Percentiles rank a stretch among this genome's conserved stretches.
phyloP scores from a whole-genome alignment of 1,139 yeast genomes.

The Yamadazyma epiphylla region DNA sequence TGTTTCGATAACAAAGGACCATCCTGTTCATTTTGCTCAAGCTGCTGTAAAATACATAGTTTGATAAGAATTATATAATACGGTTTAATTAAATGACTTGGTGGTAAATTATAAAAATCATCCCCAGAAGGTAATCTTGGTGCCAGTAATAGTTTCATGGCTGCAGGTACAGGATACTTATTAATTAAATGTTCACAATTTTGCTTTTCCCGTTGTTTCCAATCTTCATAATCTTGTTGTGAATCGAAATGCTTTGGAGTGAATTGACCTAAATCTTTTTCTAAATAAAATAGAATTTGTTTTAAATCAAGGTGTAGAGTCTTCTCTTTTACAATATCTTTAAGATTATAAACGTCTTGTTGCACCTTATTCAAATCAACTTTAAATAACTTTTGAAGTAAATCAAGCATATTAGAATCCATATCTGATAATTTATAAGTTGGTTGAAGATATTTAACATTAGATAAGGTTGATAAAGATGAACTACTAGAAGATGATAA shows the following conservation, averaged over 20 bases:
- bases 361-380: constrained; percentile 42
- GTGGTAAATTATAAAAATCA: constrained; percentile 42
- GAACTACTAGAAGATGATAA: constrained; percentile 2
- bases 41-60: constrained; percentile 25
- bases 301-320: constrained; percentile 44
- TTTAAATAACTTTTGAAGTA: constrained; percentile 38
- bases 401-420: constrained; percentile 33
- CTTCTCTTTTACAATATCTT: constrained; percentile 41
- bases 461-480: constrained; percentile 1
- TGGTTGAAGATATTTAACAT: constrained; percentile 34
- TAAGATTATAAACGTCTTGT: constrained; percentile 43
- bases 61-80: constrained; percentile 26
- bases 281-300: constrained; percentile 34
- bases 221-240: constrained; percentile 37
- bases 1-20: constrained; percentile 35
- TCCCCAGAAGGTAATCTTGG: constrained; percentile 31
- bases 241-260: constrained; percentile 40
- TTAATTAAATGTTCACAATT: constrained; percentile 33
- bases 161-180: constrained; percentile 37
- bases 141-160: constrained; percentile 25
- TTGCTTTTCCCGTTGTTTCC: constrained; percentile 49
- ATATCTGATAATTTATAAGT: constrained; percentile 49
- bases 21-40: constrained; percentile 6
- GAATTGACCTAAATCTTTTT: constrained; percentile 39
- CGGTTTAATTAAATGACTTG: constrained; percentile 23